Base-by-base conservation (phyloP, 2,329 filamentous ascomycete species). In the Alternaria gansuensis region DNA sequence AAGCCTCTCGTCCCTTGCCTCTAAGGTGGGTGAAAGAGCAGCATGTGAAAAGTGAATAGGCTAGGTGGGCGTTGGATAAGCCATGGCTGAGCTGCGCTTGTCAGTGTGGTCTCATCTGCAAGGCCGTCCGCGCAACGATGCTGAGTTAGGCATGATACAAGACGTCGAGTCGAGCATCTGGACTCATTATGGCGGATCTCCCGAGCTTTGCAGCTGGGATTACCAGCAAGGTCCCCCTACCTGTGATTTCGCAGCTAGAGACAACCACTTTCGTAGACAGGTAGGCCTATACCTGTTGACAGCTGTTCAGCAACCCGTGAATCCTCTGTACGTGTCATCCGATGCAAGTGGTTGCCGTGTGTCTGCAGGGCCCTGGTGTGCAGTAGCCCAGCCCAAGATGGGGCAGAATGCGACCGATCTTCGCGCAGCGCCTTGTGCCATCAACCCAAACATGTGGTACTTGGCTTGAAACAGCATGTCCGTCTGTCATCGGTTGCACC, bases 181-280 rank as follows among this genome's bases (percentile, higher is more conserved):
- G 72, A 74, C 70, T 62, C 72, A 72, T 63, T 63, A 67, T 68
- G 59, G 53, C 70, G 69, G 69, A 71, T 60, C 43, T 57, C 40
- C 65, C 64, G 62, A 53, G 44, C 14, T 23, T 48, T 40, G 9
- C 21, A 40, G 37, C 21, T 57, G 48, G 57, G n/a, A 41, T 34
- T 39, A 48, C 51, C 54, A 50, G 56, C 54, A 45, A 40, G 26
- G 46, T 56, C 51, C 44, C 37, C 28, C 14, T 45, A 45, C 52
- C 54, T 31, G 33, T 31, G 31, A 39, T 51, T 49, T 44, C 36
- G 21, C 49, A 61, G 56, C 55, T 66, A 10, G 40, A 48, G 26
- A 54, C 55, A 13, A 21, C 55, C 48, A 37, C 46, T 56, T 67
- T 51, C 4, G 58, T 54, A 34, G 21, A 68, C 60, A 60, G 51